Evolutionary conservation across 495 filamentous ascomycete species (phyloP).

Genomic region (Penicillium pulvis): DNA sequence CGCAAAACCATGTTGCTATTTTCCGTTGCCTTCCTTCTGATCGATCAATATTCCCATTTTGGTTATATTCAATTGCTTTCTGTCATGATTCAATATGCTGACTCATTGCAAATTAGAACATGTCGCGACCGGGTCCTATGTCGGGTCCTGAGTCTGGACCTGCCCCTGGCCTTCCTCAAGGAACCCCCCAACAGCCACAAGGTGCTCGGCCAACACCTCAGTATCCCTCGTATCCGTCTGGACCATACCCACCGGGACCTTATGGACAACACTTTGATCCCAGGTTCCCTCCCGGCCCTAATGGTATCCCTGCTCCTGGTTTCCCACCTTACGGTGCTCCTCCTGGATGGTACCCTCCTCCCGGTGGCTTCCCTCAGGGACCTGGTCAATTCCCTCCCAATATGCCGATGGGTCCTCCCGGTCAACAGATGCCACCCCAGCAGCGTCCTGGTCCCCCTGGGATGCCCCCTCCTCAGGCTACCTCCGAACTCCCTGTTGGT

Average conservation of each 20-base stretch:
- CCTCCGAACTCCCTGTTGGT: slow-evolving; percentile 47
- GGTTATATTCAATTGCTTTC: slow-evolving; percentile 6
- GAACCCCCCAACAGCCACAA: slow-evolving; percentile 44
- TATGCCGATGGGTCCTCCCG: slow-evolving; percentile 54
- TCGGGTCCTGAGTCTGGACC: slow-evolving; percentile 31
- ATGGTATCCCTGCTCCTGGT: slow-evolving; percentile 47
- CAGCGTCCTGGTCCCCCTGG: slow-evolving; percentile 41
- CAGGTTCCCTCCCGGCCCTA: slow-evolving; percentile 58
- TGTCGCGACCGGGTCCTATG: slow-evolving; percentile 33
- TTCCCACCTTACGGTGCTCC: slow-evolving; percentile 62
- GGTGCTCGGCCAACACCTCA: slow-evolving; percentile 46
- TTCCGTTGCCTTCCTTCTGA: slow-evolving; percentile 99
- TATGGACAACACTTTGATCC: slow-evolving; percentile 59
- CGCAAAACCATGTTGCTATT: slow-evolving; percentile 91
- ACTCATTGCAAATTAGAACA: slow-evolving; percentile 38
- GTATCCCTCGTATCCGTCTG: slow-evolving; percentile 51
- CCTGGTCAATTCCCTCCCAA: slow-evolving; percentile 60
- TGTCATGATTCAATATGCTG: slow-evolving; percentile 21
- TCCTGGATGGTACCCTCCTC: slow-evolving; percentile 77
- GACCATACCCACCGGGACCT: slow-evolving; percentile 42
- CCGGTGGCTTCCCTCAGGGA: slow-evolving; percentile 69
- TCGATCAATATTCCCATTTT: slow-evolving; percentile 33
- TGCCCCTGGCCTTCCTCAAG: slow-evolving; percentile 44
- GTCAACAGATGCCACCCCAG: slow-evolving; percentile 50
- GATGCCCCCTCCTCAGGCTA: slow-evolving; percentile 33